Conservation (phyloP, 768 basidiomycete species). For the Boletus edulis region DNA sequence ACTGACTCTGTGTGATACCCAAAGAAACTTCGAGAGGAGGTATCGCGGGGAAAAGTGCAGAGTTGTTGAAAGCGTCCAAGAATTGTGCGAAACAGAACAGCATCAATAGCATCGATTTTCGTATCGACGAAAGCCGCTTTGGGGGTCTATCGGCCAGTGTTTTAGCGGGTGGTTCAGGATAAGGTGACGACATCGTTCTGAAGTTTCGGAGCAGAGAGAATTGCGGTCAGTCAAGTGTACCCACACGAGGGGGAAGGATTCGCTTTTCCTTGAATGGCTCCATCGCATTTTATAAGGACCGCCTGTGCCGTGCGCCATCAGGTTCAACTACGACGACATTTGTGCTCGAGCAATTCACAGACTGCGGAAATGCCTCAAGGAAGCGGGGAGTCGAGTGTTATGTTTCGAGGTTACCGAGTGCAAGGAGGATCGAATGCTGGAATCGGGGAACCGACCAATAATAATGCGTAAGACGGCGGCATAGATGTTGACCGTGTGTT, state of each 20-base stretch:
- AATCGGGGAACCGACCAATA: not conserved
- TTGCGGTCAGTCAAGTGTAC: not conserved
- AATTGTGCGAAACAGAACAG: slow-evolving; percentile 44
- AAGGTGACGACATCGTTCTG: slow-evolving; percentile 8
- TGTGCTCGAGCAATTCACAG: not conserved
- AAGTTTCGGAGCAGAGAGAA: not conserved
- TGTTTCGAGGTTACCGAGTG: not conserved
- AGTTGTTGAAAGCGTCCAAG: slow-evolving; percentile 44
- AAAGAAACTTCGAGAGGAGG: slow-evolving; percentile 29
- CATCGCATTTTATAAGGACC: too few relatives aligned
- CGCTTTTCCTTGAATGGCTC: not conserved
- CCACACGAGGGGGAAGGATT: not conserved
- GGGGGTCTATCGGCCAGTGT: not conserved
- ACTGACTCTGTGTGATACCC: slow-evolving; percentile 11
- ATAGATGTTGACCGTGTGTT: too few relatives aligned
- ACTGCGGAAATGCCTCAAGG: too few relatives aligned
- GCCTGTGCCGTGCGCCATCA: too few relatives aligned
- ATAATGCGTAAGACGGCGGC: not conserved
- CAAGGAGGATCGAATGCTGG: not conserved
- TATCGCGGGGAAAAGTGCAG: slow-evolving; percentile 39
- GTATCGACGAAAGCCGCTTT: slow-evolving; percentile 19
- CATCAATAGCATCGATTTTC: slow-evolving; percentile 31
- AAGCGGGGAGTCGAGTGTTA: not conserved
- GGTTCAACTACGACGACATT: not conserved
- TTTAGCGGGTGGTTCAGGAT: not conserved